phyloP scores from a whole-genome alignment of 805 yeast genomes.

The Pichia deserticola region DNA sequence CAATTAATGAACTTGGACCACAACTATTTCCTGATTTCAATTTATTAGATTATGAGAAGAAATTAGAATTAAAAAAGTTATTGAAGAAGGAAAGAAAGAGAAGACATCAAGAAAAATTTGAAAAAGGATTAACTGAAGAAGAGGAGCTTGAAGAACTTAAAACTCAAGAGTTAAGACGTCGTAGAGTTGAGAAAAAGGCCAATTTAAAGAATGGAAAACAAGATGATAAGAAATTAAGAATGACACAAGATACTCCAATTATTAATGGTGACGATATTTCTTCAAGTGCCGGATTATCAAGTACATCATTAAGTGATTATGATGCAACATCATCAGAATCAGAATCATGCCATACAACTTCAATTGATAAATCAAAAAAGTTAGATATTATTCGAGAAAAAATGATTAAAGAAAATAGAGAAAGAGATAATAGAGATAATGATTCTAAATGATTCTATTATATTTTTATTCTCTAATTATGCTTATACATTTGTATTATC shows the following conservation, averaged over 20 bases:
- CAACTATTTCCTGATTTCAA: slow-evolving; percentile 82
- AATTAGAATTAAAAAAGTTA: slow-evolving; percentile 27
- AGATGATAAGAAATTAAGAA: slow-evolving; percentile 22
- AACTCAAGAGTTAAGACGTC: slow-evolving; percentile 38
- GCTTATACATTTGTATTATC: no score
- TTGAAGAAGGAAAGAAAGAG: slow-evolving; percentile 21
- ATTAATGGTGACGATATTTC: slow-evolving; percentile 38
- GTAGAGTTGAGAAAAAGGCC: slow-evolving; percentile 30
- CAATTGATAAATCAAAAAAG: slow-evolving; percentile 2
- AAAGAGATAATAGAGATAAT: slow-evolving; percentile 17
- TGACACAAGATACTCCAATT: slow-evolving; percentile 45
- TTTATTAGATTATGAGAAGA: slow-evolving; percentile 39
- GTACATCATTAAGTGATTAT: slow-evolving; percentile 23
- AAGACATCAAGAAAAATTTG: slow-evolving; percentile 15
- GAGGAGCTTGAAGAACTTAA: slow-evolving; percentile 46
- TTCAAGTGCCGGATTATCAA: slow-evolving; percentile 27
- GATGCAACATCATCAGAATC: slow-evolving; percentile 11
- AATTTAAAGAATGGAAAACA: slow-evolving; percentile 14
- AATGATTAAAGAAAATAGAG: slow-evolving; percentile 25
- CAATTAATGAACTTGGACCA: slow-evolving; percentile 78
- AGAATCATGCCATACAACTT: slow-evolving; percentile 3
- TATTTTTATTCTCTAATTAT: no score
- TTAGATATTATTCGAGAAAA: slow-evolving; percentile 22
- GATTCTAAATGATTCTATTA: neutral
- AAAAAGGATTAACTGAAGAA: slow-evolving; percentile 24